Conservation (phyloP, 441 rosid genomes). For the Adansonia gregorii region DNA sequence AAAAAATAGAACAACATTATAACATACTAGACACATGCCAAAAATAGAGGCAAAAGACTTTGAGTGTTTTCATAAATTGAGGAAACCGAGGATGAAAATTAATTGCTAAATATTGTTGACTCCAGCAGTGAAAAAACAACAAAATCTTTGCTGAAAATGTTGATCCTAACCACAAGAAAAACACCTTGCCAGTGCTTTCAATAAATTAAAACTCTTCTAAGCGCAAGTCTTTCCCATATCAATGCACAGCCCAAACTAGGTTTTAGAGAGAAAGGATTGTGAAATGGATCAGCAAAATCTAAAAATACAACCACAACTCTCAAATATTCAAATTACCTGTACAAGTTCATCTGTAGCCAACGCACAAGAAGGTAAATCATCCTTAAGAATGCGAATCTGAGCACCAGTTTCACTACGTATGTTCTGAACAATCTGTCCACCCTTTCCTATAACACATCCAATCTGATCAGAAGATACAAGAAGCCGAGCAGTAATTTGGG, state of each 20-base stretch:
- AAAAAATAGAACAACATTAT: neutral
- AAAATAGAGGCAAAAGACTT: neutral
- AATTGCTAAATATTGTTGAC: neutral
- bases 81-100: neutral
- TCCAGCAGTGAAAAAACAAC: neutral
- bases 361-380: constrained; percentile 87
- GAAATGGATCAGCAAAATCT: neutral
- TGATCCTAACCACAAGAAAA: neutral
- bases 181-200: neutral
- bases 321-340: constrained; percentile 55
- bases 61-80: neutral
- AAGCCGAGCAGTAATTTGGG: constrained; percentile 69
- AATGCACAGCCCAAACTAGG: neutral
- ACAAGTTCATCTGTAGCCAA: constrained; percentile 89
- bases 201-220: neutral
- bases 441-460: constrained; percentile 95
- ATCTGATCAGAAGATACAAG: constrained; percentile 99
- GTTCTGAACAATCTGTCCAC: constrained; percentile 88
- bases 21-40: neutral
- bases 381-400: constrained; percentile 90
- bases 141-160: neutral
- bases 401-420: constrained; percentile 91
- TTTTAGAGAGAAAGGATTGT: neutral
- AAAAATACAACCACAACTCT: constrained; percentile 1
- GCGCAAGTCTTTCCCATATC: neutral